Base-by-base conservation (phyloP, 2,329 filamentous ascomycete genomes). In the Aspergillus melleus region DNA sequence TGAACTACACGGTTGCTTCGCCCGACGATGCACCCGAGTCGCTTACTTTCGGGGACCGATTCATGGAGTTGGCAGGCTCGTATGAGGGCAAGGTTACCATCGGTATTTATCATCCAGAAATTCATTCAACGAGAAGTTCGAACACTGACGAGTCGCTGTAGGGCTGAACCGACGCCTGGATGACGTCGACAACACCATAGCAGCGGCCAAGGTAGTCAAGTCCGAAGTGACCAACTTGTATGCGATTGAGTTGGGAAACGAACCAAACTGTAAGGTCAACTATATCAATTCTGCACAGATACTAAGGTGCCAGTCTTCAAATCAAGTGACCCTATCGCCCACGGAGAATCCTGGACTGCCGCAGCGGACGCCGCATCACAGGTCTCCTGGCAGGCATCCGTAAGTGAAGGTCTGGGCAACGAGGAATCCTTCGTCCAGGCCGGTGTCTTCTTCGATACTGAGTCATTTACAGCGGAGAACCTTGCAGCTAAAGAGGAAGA, bases 191-290 rank as follows among this genome's bases (percentile, higher is more conserved):
- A 86, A 86, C 63, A 86, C 83, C 0, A 81, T 86, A 36, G 75
- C 76, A 0, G 84, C 84, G 0, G 83, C 83, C 2, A 76, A 75
- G 49, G 66, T 76, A 0, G 83, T 79, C 0, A 75, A 79, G 10
- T 64, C 64, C 1, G 66, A 73, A n/a, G 81, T 85, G 64, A 63
- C 61, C 4, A 86, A 84, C 61, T 67, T 86, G 11, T 72, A 80
- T 19, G 81, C 83, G 2, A 82, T 86, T 36, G 83, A 86, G 65
- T 73, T 86, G 1, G 83, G 84, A 1, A 86, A 86, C 64, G 83
- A 86, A 57, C 84, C 84, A 3, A 81, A 85, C 61, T 84, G 82
- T 84, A 65, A 63, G 79, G 22, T 6, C 1, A 9, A 20, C 8
- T 5, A 8, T 14, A 12, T 9, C 5, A 2, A 10, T 24, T 2